Conservation (phyloP, 768 basidiomycete genomes). For the Calocybe cyanea region DNA sequence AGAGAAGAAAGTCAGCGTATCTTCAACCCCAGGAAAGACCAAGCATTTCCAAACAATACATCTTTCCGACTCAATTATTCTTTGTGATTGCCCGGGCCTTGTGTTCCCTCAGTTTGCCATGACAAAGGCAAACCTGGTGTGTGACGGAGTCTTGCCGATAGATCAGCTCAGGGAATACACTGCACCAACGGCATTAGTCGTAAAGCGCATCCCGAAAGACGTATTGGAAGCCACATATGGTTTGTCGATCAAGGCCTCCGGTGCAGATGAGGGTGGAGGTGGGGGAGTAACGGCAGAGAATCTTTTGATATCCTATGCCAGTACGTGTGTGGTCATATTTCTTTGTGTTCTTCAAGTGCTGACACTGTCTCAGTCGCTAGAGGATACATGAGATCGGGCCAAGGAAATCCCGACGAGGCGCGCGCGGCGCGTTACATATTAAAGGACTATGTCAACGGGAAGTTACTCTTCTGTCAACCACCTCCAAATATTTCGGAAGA, state of each 20-base stretch:
- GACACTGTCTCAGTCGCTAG: slow-evolving; percentile 66
- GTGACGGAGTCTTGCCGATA: slow-evolving; percentile 95
- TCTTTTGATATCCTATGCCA: slow-evolving; percentile 85
- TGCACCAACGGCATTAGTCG: slow-evolving; percentile 77
- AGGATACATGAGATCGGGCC: slow-evolving; percentile 89
- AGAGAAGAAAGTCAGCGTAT: slow-evolving; percentile 97
- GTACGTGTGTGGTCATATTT: slow-evolving; percentile 52
- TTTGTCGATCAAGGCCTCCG: slow-evolving; percentile 60
- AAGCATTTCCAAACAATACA: slow-evolving; percentile 99
- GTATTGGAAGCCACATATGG: slow-evolving; percentile 93
- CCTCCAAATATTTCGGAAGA: slow-evolving; percentile 69
- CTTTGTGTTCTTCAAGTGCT: slow-evolving; percentile 4
- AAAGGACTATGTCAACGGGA: slow-evolving; percentile 97
- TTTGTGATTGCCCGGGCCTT: slow-evolving; percentile 97
- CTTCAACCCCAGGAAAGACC: slow-evolving; percentile 96
- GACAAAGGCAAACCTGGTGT: slow-evolving; percentile 92
- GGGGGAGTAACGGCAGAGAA: slow-evolving; percentile 73
- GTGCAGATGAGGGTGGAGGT: slow-evolving; percentile 81
- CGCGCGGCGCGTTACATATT: slow-evolving; percentile 88
- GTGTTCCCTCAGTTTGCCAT: slow-evolving; percentile 99
- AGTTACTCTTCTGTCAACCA: slow-evolving; percentile 85
- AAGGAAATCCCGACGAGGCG: slow-evolving; percentile 97
- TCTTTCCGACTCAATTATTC: slow-evolving; percentile 78
- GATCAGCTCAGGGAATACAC: slow-evolving; percentile 95
- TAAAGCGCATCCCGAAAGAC: slow-evolving; percentile 71